Evolutionary conservation across 2,329 filamentous ascomycete species (phyloP).

Genomic region (Phaeosphaeriaceae sp.): DNA sequence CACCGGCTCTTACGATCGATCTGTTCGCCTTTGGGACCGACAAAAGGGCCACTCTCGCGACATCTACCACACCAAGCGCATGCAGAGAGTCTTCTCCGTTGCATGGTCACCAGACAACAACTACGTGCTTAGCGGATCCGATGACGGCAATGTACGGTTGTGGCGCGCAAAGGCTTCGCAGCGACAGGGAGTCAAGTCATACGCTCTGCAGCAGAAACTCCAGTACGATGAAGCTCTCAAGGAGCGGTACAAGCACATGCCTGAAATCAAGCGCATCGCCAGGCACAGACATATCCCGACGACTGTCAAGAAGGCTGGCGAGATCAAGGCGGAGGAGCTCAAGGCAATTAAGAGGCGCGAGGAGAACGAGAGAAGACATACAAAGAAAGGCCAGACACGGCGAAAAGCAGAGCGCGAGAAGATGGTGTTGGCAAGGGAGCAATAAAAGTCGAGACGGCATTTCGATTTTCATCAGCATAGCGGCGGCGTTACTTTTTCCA

Average conservation of each 20-base stretch:
- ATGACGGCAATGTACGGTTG: slow-evolving; percentile 89
- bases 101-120: slow-evolving; percentile 88
- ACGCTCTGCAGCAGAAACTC: slow-evolving; percentile 83
- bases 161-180: slow-evolving; percentile 90
- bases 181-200: slow-evolving; percentile 83
- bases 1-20: slow-evolving; percentile 87
- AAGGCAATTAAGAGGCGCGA: slow-evolving; percentile 86
- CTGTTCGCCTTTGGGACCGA: slow-evolving; percentile 83
- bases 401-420: slow-evolving; percentile 87
- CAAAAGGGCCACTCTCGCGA: slow-evolving; percentile 85
- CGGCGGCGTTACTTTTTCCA: slow-evolving; percentile 35
- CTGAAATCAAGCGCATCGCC: slow-evolving; percentile 89
- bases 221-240: slow-evolving; percentile 91
- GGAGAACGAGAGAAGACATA: slow-evolving; percentile 94
- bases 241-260: slow-evolving; percentile 91
- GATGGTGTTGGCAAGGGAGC: slow-evolving; percentile 78
- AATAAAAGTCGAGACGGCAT: slow-evolving; percentile 48
- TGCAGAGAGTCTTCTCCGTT: slow-evolving; percentile 91
- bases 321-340: slow-evolving; percentile 93
- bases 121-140: slow-evolving; percentile 88
- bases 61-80: slow-evolving; percentile 96
- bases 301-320: slow-evolving; percentile 91
- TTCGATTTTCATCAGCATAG: slow-evolving; percentile 36
- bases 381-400: slow-evolving; percentile 79
- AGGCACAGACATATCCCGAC: slow-evolving; percentile 91